These are phyloP conservation scores for Moniliophthora roreri DNA, from an alignment of 1,284 basidiomycete species.

Conservation along the genomic window DNA sequence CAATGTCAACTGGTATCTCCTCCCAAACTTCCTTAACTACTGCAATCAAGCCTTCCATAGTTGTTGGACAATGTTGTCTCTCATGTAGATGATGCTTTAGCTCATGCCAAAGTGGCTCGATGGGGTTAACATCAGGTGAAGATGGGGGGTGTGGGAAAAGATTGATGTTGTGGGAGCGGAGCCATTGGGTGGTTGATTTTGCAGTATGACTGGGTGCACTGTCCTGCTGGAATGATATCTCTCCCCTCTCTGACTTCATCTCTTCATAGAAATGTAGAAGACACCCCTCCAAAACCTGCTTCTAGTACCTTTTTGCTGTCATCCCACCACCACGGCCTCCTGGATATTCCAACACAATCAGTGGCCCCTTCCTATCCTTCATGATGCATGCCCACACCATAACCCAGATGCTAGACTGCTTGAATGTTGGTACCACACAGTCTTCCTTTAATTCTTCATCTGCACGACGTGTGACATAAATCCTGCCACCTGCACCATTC, in stretches of 20 bases:
- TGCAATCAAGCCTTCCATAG: constrained; percentile 18
- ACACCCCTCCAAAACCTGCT: constrained; percentile 21
- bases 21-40: constrained; percentile 22
- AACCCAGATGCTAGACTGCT: constrained; percentile 10
- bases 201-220: constrained; percentile 20
- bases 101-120: constrained; percentile 24
- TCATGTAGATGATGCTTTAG: constrained; percentile 19
- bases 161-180: constrained; percentile 14
- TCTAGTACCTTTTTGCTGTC: constrained; percentile 19
- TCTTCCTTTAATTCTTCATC: constrained; percentile 14
- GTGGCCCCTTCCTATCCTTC: constrained; percentile 20
- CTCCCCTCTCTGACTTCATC: constrained; percentile 9
- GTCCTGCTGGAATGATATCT: constrained; percentile 25
- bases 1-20: constrained; percentile 16
- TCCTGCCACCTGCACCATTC: constrained; percentile 14
- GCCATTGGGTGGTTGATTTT: constrained; percentile 20
- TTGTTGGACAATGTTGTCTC: constrained; percentile 13
- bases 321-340: constrained; percentile 26
- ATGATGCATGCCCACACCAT: constrained; percentile 20
- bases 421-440: constrained; percentile 14
- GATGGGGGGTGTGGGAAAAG: constrained; percentile 17
- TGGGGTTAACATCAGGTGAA: constrained; percentile 23
- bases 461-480: constrained; percentile 16
- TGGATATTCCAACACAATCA: constrained; percentile 24
- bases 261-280: constrained; percentile 16